Conservation (phyloP, 331 rosid species). For the Saraca asoca region DNA sequence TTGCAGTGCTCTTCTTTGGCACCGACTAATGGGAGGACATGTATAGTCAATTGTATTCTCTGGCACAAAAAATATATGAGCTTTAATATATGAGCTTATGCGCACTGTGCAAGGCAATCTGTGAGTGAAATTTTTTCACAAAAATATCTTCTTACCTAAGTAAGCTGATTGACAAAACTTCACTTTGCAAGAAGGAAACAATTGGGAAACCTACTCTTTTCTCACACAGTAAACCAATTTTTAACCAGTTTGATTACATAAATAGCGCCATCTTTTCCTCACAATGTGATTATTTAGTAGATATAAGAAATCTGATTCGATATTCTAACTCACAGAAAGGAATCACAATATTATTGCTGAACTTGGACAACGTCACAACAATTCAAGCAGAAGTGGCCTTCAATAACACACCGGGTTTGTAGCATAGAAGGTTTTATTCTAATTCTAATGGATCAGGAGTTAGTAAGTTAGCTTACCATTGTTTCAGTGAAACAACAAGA, state of each 20-base stretch:
- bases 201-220: no score
- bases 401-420: conserved; percentile 32
- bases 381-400: conserved; percentile 43
- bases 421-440: conserved; percentile 36
- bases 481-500: conserved; percentile 44
- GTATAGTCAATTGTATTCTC: conserved; percentile 63
- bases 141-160: no score
- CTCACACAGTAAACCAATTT: no score
- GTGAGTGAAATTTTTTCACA: conserved; percentile 48
- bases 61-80: conserved; percentile 62
- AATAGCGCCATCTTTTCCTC: no score
- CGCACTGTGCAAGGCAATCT: conserved; percentile 87
- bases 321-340: conserved; percentile 61
- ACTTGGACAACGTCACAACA: conserved; percentile 56
- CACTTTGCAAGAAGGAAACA: no score
- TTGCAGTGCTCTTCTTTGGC: conserved; percentile 93
- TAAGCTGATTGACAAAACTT: no score
- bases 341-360: conserved; percentile 67
- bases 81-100: conserved; percentile 71
- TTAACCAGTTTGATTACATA: no score
- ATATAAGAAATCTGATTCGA: conserved; percentile 31
- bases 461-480: conserved; percentile 32
- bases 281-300: conserved; percentile 1
- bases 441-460: conserved; percentile 15
- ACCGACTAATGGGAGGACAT: conserved; percentile 78